Evolutionary conservation across 345 rosid species (phyloP).

Genomic region (Syzygium aqueum): DNA sequence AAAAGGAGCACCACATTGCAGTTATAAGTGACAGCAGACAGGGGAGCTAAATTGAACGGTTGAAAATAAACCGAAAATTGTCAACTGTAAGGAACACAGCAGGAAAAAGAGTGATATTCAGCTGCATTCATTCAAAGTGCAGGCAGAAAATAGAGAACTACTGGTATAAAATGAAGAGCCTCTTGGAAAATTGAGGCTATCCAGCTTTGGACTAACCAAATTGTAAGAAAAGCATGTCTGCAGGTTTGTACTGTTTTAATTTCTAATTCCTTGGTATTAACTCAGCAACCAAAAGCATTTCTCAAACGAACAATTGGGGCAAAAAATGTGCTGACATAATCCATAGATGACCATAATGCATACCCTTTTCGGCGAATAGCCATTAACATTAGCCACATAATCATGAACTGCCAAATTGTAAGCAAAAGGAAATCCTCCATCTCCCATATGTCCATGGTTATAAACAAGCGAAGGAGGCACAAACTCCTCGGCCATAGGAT

Average conservation of each 20-base stretch:
- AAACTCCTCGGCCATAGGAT: constrained; percentile 95
- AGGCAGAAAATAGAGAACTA: background rate
- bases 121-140: background rate
- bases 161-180: background rate
- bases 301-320: background rate
- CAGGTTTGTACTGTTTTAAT: background rate
- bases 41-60: background rate
- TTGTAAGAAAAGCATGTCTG: background rate
- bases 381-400: constrained; percentile 36
- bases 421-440: constrained; percentile 44
- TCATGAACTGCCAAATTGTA: constrained; percentile 44
- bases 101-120: background rate
- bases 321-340: background rate
- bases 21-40: background rate
- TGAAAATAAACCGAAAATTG: background rate
- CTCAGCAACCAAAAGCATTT: background rate
- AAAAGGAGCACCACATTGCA: constrained; percentile 2
- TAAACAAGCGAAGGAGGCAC: constrained; percentile 69
- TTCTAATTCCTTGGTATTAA: background rate
- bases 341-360: background rate
- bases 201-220: background rate
- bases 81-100: background rate
- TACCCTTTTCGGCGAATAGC: constrained; percentile 65
- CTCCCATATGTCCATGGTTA: constrained; percentile 21
- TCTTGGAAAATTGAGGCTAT: background rate